Conservation (phyloP, 2,329 filamentous ascomycete species). For the Xylariaceae sp. region DNA sequence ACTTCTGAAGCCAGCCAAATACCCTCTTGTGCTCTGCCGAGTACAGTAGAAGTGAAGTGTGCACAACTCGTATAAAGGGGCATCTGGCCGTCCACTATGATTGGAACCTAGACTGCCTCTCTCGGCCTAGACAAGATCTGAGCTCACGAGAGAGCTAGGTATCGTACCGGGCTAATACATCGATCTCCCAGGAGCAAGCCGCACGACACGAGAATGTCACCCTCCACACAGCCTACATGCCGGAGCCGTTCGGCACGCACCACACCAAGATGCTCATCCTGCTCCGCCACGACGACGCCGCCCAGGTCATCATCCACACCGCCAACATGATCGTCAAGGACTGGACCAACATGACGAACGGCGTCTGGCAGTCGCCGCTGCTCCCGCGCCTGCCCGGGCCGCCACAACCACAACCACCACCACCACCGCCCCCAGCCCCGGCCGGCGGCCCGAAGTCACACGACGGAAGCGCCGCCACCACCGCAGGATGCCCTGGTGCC, state of each 20-base stretch:
- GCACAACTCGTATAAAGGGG: no score
- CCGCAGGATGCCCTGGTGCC: constrained; percentile 53
- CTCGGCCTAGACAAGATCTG: no score
- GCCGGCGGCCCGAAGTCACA: not conserved
- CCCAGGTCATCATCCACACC: constrained; percentile 77
- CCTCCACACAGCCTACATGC: constrained; percentile 68
- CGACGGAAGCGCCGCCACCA: constrained; percentile 9
- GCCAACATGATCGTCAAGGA: constrained; percentile 87
- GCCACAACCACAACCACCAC: no score
- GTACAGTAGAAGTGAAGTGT: no score
- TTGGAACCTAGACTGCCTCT: no score
- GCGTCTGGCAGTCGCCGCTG: constrained; percentile 67
- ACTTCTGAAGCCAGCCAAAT: no score
- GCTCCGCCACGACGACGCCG: constrained; percentile 66
- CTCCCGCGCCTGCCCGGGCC: constrained; percentile 44
- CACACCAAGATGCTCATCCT: constrained; percentile 84
- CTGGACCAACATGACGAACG: constrained; percentile 85
- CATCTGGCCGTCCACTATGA: no score
- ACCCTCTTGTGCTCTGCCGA: no score
- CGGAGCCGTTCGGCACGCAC: constrained; percentile 80
- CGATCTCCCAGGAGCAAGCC: constrained; percentile 53
- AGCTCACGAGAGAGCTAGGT: no score
- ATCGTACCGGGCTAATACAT: not conserved
- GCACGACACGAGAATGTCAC: constrained; percentile 57
- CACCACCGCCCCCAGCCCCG: no score